A percentile compares a stretch with the other conserved stretches of the same genome.
Evolutionary conservation across 1,284 basidiomycete species (phyloP).

Genomic region (Trametes hirsuta): DNA sequence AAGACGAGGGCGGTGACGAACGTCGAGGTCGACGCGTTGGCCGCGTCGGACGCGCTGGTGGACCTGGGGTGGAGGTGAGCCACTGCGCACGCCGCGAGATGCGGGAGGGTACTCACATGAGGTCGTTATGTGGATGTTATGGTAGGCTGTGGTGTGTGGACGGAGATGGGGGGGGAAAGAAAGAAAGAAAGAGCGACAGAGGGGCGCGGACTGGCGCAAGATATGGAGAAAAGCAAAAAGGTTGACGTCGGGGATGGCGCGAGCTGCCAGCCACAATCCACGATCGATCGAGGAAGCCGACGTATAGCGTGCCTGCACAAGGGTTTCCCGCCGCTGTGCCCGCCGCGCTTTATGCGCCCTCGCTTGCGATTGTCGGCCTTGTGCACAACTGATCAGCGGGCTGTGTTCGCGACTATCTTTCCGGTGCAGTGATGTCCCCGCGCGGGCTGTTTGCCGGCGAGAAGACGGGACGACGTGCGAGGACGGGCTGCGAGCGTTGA

Average conservation of each 20-base stretch:
- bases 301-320: conserved; percentile 20
- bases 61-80: conserved; percentile 1
- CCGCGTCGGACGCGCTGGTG: conserved; percentile 23
- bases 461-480: not conserved
- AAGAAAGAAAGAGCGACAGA: conserved; percentile 12
- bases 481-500: not conserved
- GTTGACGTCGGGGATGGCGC: conserved; percentile 25
- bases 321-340: not conserved
- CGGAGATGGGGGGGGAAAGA: conserved; percentile 6
- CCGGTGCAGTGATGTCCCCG: not conserved
- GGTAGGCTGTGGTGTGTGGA: not conserved
- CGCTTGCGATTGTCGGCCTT: not conserved
- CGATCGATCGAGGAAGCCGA: conserved; percentile 21
- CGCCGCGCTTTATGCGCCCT: not conserved
- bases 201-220: conserved; percentile 3
- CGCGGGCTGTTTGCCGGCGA: not conserved
- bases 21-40: conserved; percentile 45
- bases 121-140: conserved; percentile 4
- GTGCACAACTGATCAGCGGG: conserved; percentile 2
- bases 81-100: not conserved
- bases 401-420: conserved; percentile 5
- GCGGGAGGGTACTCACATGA: conserved; percentile 16
- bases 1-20: conserved; percentile 81
- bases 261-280: conserved; percentile 19
- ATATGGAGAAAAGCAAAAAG: conserved; percentile 14